A percentile compares a stretch with the other conserved stretches of the same genome.
These are phyloP conservation scores for Mycena galericulata DNA, from an alignment of 768 basidiomycete species.

Conservation along the genomic window DNA sequence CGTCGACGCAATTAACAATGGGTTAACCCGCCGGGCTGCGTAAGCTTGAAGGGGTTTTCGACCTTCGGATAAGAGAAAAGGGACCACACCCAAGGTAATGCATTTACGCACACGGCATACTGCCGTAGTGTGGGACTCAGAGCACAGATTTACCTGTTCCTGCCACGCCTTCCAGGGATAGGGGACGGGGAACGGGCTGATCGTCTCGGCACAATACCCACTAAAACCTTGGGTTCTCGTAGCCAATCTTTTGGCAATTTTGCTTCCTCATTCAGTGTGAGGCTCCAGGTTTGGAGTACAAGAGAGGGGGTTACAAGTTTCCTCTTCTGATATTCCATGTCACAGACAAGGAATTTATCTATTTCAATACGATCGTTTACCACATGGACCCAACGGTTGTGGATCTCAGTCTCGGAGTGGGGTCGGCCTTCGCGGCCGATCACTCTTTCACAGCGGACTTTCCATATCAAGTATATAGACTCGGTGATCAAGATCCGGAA, in stretches of 20 bases:
- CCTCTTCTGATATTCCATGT: background rate
- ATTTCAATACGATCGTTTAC: too few relatives aligned
- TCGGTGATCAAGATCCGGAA: too few relatives aligned
- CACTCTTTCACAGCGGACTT: too few relatives aligned
- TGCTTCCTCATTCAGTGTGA: background rate
- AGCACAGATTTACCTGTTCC: too few relatives aligned
- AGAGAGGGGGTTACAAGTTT: background rate
- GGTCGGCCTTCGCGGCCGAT: too few relatives aligned
- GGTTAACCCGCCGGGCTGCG: conserved; percentile 1
- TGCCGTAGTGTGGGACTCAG: conserved; percentile 21
- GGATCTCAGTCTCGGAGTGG: too few relatives aligned
- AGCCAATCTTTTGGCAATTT: conserved; percentile 27
- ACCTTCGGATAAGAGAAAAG: background rate
- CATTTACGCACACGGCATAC: conserved; percentile 12
- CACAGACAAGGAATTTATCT: background rate
- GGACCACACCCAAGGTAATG: conserved; percentile 18
- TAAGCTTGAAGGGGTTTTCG: background rate
- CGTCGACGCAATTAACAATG: too few relatives aligned
- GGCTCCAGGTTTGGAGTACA: conserved; percentile 24
- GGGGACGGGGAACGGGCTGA: too few relatives aligned
- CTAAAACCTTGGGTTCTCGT: conserved; percentile 29
- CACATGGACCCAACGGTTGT: too few relatives aligned
- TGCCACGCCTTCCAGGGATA: too few relatives aligned
- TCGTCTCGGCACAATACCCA: conserved; percentile 24
- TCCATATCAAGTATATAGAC: too few relatives aligned